phyloP scores from a whole-genome alignment of 148 eudicot species.

The Dianthus caryophyllus region DNA sequence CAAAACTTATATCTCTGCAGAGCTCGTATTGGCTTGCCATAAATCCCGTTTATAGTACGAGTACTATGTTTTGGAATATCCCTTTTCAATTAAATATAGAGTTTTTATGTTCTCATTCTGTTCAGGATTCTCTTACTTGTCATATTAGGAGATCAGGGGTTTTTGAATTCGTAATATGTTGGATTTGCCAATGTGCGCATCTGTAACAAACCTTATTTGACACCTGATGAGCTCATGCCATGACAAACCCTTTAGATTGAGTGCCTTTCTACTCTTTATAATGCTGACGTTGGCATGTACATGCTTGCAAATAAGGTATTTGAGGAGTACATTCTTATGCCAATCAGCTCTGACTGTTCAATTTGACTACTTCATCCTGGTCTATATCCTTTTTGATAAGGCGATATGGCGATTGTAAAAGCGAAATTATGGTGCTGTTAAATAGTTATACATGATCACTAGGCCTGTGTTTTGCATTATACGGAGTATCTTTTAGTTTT shows the following conservation, averaged over 20 bases:
- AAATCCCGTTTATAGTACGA: too few relatives aligned
- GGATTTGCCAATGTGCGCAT: slow-evolving; percentile 86
- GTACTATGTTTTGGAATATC: too few relatives aligned
- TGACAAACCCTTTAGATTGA: slow-evolving; percentile 73
- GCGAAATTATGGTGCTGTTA: not conserved
- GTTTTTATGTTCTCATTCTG: not conserved
- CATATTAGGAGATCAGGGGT: slow-evolving; percentile 89
- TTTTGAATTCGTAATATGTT: slow-evolving; percentile 76
- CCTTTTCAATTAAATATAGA: not conserved
- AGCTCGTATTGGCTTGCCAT: too few relatives aligned
- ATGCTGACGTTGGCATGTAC: slow-evolving; percentile 99
- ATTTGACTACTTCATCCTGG: not conserved
- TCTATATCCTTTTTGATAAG: too few relatives aligned
- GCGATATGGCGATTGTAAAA: too few relatives aligned
- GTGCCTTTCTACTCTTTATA: slow-evolving; percentile 89
- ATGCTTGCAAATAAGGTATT: slow-evolving; percentile 99
- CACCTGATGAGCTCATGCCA: slow-evolving; percentile 49
- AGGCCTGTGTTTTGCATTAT: slow-evolving; percentile 5
- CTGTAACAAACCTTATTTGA: slow-evolving; percentile 63
- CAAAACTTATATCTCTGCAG: too few relatives aligned
- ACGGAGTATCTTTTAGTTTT: too few relatives aligned
- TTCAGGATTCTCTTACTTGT: slow-evolving; percentile 1
- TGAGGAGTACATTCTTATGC: not conserved
- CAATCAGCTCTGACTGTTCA: not conserved
- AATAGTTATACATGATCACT: not conserved